Percentiles rank a stretch among this genome's conserved stretches.
phyloP scores from a whole-genome alignment of 345 rosid genomes.

The Eucalyptus virginea region DNA sequence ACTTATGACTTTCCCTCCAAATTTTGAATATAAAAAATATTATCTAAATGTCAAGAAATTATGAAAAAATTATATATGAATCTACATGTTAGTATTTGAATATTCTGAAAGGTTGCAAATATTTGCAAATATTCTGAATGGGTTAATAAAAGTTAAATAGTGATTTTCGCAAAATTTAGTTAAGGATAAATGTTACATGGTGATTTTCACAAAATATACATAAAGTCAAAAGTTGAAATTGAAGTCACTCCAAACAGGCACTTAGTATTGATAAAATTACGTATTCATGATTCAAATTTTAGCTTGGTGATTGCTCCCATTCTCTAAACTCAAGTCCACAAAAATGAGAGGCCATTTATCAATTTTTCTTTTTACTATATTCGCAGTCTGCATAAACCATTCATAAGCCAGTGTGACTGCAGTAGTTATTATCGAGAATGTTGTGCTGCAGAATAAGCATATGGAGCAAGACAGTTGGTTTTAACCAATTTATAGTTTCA shows the following conservation, averaged over 20 bases:
- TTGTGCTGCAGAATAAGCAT: neutral
- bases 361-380: neutral
- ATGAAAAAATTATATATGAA: neutral
- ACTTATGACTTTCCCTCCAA: neutral
- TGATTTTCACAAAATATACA: neutral
- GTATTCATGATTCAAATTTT: neutral
- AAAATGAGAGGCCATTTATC: neutral
- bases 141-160: neutral
- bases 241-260: neutral
- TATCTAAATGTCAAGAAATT: neutral
- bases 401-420: neutral
- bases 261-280: neutral
- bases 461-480: neutral
- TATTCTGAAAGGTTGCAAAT: neutral
- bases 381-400: neutral
- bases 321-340: neutral
- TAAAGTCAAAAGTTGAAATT: neutral
- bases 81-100: neutral
- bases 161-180: neutral
- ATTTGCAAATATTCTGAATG: neutral
- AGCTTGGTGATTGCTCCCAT: neutral
- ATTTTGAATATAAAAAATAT: neutral
- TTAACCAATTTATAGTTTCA: neutral
- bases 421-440: neutral
- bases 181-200: neutral